Percentiles rank a stretch among this genome's conserved stretches.
phyloP scores from a whole-genome alignment of 176 grass and related monocot genomes.

The Carex pumila region DNA sequence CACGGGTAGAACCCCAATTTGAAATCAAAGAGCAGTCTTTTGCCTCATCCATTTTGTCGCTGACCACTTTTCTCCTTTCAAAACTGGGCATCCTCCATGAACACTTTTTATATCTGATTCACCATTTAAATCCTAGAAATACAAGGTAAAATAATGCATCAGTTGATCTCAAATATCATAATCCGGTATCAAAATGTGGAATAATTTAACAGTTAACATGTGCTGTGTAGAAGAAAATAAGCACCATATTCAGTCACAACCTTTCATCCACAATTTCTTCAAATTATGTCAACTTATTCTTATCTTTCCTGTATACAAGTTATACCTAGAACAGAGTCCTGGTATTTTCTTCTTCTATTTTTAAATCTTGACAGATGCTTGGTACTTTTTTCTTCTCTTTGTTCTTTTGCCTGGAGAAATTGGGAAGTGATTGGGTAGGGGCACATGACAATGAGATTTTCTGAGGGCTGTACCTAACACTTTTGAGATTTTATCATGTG shows the following conservation, averaged over 20 bases:
- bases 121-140: conserved; percentile 60
- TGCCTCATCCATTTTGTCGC: conserved; percentile 99
- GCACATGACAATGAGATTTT: too few species aligned
- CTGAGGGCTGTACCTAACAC: not conserved
- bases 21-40: conserved; percentile 42
- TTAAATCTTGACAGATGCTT: too few species aligned
- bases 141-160: not conserved
- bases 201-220: not conserved
- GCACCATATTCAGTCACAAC: not conserved
- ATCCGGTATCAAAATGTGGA: not conserved
- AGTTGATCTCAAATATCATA: not conserved
- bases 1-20: not conserved
- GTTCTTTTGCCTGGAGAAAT: not conserved
- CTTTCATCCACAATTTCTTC: not conserved
- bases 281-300: not conserved
- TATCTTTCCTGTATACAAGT: not conserved
- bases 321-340: not conserved
- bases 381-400: not conserved
- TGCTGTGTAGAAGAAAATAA: not conserved
- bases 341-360: not conserved
- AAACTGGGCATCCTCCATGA: conserved; percentile 73
- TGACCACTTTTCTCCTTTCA: conserved; percentile 94
- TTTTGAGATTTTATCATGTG: not conserved
- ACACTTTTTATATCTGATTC: conserved; percentile 61
- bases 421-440: not conserved